phyloP scores from a whole-genome alignment of 1,284 basidiomycete species.

The Athelia sp. region DNA sequence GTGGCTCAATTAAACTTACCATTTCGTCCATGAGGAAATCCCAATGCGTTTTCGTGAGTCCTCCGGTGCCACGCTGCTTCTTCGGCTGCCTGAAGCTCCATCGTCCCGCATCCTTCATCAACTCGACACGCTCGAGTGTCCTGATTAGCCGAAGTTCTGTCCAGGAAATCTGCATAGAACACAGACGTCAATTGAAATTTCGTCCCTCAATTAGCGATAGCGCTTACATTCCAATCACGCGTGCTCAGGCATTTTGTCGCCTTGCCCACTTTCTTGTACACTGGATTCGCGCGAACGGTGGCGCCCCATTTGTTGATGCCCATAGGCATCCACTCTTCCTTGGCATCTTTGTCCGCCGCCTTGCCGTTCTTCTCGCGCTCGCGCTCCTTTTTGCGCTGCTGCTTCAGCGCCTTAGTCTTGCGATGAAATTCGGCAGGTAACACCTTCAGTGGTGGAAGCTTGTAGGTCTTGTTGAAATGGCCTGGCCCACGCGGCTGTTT shows the following conservation, averaged over 20 bases:
- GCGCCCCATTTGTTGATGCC: constrained; percentile 73
- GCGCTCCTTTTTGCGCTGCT: constrained; percentile 54
- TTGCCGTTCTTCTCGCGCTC: constrained; percentile 25
- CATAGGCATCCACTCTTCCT: constrained; percentile 61
- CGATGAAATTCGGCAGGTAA: constrained; percentile 63
- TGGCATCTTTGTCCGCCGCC: constrained; percentile 33
- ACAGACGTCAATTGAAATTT: neutral
- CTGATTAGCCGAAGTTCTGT: constrained; percentile 73
- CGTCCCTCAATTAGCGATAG: neutral
- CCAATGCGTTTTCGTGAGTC: constrained; percentile 86
- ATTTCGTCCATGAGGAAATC: constrained; percentile 97
- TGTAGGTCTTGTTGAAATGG: constrained; percentile 45
- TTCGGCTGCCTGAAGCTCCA: constrained; percentile 98
- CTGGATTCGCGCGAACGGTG: constrained; percentile 64
- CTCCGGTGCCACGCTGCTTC: constrained; percentile 82
- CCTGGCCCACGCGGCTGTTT: constrained; percentile 24
- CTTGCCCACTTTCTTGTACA: constrained; percentile 60
- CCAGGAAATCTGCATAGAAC: constrained; percentile 32
- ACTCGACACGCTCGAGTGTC: constrained; percentile 83
- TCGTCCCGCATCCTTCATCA: constrained; percentile 72
- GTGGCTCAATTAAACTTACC: constrained; percentile 43
- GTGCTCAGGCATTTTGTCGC: constrained; percentile 73
- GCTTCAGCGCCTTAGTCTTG: constrained; percentile 51
- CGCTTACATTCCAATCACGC: constrained; percentile 72
- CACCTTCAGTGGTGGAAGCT: constrained; percentile 53